Evolutionary conservation across 352 stramenopile genomes (phyloP).

Genomic region (Pythium volutum): DNA sequence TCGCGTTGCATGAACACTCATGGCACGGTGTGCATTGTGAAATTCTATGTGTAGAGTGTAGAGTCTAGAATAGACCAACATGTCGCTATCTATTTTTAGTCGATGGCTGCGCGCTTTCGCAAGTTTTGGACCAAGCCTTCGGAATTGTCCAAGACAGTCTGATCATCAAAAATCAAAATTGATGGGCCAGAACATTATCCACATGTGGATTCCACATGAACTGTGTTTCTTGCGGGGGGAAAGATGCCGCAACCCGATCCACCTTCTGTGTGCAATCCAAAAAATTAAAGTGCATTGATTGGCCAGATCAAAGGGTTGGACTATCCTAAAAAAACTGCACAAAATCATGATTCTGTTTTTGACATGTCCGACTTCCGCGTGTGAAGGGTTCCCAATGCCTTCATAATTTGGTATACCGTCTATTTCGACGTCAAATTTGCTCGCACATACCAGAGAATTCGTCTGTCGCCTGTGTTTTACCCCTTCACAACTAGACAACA

Average conservation of each 20-base stretch:
- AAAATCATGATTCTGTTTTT: not conserved
- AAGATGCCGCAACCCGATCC: not conserved
- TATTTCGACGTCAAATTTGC: not conserved
- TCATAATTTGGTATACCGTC: not conserved
- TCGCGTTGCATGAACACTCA: not conserved
- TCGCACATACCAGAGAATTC: not conserved
- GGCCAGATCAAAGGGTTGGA: not conserved
- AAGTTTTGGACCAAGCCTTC: too few relatives aligned
- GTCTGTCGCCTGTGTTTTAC: not conserved
- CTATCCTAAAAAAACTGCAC: not conserved
- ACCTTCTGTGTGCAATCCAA: not conserved
- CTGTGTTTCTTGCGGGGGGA: not conserved
- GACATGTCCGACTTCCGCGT: not conserved
- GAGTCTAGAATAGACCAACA: too few relatives aligned
- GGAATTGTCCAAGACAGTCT: too few relatives aligned
- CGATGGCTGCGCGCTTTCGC: not conserved
- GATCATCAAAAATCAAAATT: too few relatives aligned
- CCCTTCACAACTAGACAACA: constrained; percentile 5
- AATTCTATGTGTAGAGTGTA: too few relatives aligned
- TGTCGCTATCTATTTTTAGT: not conserved
- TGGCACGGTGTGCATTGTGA: too few relatives aligned
- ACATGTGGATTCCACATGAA: too few relatives aligned
- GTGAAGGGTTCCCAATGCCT: not conserved
- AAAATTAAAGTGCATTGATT: constrained; percentile 1
- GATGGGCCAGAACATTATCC: too few relatives aligned